Evolutionary conservation across 495 filamentous ascomycete genomes (phyloP).

Genomic region (Trichoderma orchidacearum): DNA sequence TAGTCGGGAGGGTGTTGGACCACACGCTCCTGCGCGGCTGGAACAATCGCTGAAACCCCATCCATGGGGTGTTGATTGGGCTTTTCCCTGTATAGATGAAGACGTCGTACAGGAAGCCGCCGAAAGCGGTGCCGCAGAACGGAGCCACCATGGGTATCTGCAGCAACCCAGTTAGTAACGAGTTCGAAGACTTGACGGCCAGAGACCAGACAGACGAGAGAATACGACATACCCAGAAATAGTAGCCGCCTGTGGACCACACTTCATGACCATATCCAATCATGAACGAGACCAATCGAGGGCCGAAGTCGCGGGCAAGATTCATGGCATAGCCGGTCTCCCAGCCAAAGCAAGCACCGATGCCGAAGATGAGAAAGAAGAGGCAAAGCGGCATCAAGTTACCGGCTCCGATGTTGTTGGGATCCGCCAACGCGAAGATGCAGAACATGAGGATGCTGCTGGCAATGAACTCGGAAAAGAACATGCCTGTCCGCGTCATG

Average conservation of each 20-base stretch:
- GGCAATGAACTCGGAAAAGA: constrained; percentile 53
- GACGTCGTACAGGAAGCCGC: constrained; percentile 47
- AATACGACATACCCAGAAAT: constrained; percentile 38
- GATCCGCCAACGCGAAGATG: constrained; percentile 53
- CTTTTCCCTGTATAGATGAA: constrained; percentile 48
- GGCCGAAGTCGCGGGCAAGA: constrained; percentile 53
- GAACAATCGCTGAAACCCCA: constrained; percentile 34
- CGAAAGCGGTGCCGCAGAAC: constrained; percentile 42
- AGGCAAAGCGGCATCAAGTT: constrained; percentile 40
- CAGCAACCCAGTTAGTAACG: not conserved
- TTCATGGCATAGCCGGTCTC: constrained; percentile 61
- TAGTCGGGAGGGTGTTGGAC: not conserved
- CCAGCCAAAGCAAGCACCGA: constrained; percentile 56
- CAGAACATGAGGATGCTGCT: constrained; percentile 49
- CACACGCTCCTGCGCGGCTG: constrained; percentile 1
- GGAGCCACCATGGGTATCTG: constrained; percentile 41
- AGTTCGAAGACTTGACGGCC: not conserved
- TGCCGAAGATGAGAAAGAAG: constrained; percentile 52
- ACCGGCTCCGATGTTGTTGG: constrained; percentile 27
- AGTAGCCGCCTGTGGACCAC: constrained; percentile 47
- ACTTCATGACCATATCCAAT: constrained; percentile 52
- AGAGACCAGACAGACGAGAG: not conserved
- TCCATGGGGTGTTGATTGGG: constrained; percentile 43
- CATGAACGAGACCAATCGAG: constrained; percentile 45
- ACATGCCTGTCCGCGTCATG: constrained; percentile 42